Percentiles rank a stretch among this genome's conserved stretches.
phyloP scores from a whole-genome alignment of 2,329 filamentous ascomycete species.

The Aspergillus tubingensis region DNA sequence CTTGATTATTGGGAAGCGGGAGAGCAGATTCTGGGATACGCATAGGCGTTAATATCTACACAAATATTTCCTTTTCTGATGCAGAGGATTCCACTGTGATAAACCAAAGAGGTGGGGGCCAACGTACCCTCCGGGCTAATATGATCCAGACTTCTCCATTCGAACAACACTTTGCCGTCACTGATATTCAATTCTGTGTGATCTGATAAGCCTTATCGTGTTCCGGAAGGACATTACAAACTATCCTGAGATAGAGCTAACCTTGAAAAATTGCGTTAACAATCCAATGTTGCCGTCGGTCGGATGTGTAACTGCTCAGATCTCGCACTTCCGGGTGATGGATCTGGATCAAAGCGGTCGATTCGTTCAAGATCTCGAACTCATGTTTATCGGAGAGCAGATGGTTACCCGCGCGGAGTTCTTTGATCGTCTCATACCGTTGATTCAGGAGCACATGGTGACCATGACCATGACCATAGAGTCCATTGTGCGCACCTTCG shows the following conservation, averaged over 20 bases:
- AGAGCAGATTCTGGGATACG: conserved; percentile 23
- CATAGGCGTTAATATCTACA: not conserved
- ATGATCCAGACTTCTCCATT: conserved; percentile 10
- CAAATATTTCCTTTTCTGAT: too few relatives aligned
- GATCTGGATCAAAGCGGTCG: conserved; percentile 1
- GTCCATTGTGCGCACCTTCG: conserved; percentile 52
- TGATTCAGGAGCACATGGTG: conserved; percentile 54
- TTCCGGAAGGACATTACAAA: too few relatives aligned
- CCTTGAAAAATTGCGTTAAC: conserved; percentile 3
- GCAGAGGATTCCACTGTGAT: too few relatives aligned
- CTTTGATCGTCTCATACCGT: conserved; percentile 54
- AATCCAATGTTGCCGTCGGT: conserved; percentile 1
- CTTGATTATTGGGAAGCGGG: not conserved
- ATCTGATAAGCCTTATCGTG: too few relatives aligned
- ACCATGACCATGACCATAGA: conserved; percentile 54
- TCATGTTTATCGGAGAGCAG: not conserved
- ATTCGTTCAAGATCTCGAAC: conserved; percentile 1
- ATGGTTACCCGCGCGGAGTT: conserved; percentile 43
- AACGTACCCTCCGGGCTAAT: conserved; percentile 8
- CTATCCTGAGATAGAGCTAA: not conserved
- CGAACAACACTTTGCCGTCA: conserved; percentile 7
- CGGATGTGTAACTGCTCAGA: not conserved
- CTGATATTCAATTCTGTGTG: not conserved
- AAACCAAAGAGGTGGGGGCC: not conserved
- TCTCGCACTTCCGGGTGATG: not conserved